Conservation (phyloP, 805 yeast species). For the Yarrowia sp. region DNA sequence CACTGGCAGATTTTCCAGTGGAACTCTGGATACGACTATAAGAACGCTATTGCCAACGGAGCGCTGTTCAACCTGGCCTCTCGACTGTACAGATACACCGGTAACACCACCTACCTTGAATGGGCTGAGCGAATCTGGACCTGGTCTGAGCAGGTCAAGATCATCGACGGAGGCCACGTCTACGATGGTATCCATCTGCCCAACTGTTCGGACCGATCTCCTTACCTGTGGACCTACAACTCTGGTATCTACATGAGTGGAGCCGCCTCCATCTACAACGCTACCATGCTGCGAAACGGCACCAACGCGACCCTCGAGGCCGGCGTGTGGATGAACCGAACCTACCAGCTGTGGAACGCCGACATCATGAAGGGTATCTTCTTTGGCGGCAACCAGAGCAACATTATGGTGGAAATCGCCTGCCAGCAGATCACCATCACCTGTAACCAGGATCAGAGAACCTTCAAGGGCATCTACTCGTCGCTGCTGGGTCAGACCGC, state of each 20-base stretch:
- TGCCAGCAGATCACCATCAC: constrained; percentile 66
- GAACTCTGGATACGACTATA: constrained; percentile 94
- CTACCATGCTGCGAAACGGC: constrained; percentile 59
- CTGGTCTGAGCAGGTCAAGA: constrained; percentile 71
- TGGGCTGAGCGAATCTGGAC: constrained; percentile 80
- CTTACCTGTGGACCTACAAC: constrained; percentile 84
- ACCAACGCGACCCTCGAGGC: constrained; percentile 45
- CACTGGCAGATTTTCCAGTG: constrained; percentile 96
- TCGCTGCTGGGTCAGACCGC: constrained; percentile 79
- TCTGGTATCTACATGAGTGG: constrained; percentile 82
- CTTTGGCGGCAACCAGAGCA: constrained; percentile 45
- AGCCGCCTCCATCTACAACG: constrained; percentile 78
- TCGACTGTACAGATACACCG: constrained; percentile 81
- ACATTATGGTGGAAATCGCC: constrained; percentile 80
- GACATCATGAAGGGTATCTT: constrained; percentile 43
- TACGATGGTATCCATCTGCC: constrained; percentile 54
- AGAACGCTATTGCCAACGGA: constrained; percentile 90
- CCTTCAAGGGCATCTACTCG: constrained; percentile 86
- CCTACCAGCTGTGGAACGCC: constrained; percentile 63
- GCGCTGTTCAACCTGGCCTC: constrained; percentile 88
- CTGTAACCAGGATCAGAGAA: constrained; percentile 87
- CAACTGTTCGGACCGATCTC: constrained; percentile 68
- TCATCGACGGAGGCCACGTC: constrained; percentile 57
- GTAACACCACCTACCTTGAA: constrained; percentile 72
- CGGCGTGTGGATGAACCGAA: constrained; percentile 66